These are phyloP conservation scores for Marsdenia floribunda DNA, from an alignment of 257 asterid genomes.

Conservation along the genomic window DNA sequence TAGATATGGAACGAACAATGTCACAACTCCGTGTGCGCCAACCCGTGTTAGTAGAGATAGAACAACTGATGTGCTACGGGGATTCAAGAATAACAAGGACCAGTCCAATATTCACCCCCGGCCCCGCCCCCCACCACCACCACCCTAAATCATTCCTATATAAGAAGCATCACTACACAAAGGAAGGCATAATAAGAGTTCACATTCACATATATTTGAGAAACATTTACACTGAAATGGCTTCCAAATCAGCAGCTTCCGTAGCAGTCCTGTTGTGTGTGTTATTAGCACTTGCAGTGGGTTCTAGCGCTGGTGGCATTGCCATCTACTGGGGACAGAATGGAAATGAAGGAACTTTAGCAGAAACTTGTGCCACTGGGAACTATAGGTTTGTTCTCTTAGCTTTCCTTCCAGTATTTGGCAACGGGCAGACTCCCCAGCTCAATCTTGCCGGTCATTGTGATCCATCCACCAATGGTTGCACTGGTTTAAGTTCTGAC, in stretches of 20 bases:
- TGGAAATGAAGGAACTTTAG: constrained; percentile 32
- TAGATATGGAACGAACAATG: neutral
- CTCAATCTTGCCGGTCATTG: constrained; percentile 48
- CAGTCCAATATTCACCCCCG: neutral
- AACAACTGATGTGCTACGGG: neutral
- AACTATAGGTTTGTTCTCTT: constrained; percentile 28
- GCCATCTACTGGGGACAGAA: constrained; percentile 43
- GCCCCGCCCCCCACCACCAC: neutral
- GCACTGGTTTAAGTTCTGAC: constrained; percentile 31
- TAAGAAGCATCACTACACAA: neutral
- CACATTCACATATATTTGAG: neutral
- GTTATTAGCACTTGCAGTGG: constrained; percentile 1
- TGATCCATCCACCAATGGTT: constrained; percentile 37
- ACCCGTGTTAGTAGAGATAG: neutral
- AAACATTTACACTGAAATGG: constrained; percentile 3
- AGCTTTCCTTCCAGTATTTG: constrained; percentile 37
- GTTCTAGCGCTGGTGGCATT: constrained; percentile 28
- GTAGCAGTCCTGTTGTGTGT: neutral
- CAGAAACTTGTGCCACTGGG: constrained; percentile 33
- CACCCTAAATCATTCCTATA: neutral
- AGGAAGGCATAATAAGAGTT: neutral
- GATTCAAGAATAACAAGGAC: neutral
- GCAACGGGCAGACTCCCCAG: constrained; percentile 31
- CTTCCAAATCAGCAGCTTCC: neutral
- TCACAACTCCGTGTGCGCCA: neutral